A percentile compares a stretch with the other conserved stretches of the same genome.
Evolutionary conservation across 768 basidiomycete species (phyloP).

Genomic region (Fibroporia radiculosa): DNA sequence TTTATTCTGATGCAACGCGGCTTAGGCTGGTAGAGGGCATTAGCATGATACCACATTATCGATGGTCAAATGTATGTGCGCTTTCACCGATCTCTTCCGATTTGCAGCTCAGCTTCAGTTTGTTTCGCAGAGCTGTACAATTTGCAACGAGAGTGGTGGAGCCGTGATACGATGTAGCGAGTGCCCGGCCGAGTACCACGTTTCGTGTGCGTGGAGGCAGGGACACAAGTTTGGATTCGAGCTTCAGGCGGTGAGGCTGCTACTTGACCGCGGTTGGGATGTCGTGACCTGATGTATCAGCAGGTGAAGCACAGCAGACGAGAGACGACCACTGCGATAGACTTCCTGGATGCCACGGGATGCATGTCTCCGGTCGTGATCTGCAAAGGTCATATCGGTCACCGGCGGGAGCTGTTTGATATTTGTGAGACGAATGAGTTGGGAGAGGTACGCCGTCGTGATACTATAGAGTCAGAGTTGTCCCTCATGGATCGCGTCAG

Average conservation of each 20-base stretch:
- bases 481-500: constrained; percentile 29
- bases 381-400: constrained; percentile 65
- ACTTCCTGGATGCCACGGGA: constrained; percentile 73
- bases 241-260: constrained; percentile 63
- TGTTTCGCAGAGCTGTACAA: constrained; percentile 51
- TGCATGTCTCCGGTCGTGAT: constrained; percentile 71
- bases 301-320: constrained; percentile 76
- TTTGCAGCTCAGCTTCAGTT: not conserved
- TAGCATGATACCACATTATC: constrained; percentile 58
- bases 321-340: constrained; percentile 55
- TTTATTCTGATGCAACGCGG: constrained; percentile 65
- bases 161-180: constrained; percentile 81
- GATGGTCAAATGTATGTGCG: constrained; percentile 64
- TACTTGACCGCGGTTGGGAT: not conserved
- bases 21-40: constrained; percentile 84
- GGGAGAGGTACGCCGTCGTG: constrained; percentile 50
- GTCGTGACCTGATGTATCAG: not conserved
- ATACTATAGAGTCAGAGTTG: too few species aligned
- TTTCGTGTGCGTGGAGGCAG: constrained; percentile 83
- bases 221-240: constrained; percentile 91
- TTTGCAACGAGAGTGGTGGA: constrained; percentile 69
- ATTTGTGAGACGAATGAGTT: constrained; percentile 81
- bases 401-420: constrained; percentile 66
- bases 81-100: not conserved
- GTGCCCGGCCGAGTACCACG: constrained; percentile 75